Conservation (phyloP, 2,329 filamentous ascomycete genomes). For the Stenocarpella maydis region DNA sequence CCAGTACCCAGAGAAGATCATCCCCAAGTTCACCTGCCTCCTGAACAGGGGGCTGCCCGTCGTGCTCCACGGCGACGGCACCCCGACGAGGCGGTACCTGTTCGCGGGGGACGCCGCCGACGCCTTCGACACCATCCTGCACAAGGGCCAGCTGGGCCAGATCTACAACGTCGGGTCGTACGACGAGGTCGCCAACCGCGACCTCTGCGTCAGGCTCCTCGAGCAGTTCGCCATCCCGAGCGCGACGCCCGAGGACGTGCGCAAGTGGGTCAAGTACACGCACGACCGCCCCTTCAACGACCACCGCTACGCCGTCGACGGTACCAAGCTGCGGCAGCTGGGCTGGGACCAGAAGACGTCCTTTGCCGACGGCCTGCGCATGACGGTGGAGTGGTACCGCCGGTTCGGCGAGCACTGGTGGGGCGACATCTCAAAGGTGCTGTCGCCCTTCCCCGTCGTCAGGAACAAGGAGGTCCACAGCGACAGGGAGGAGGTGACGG, state of each 20-base stretch:
- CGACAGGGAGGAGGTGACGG: constrained; percentile 53
- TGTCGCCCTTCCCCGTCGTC: constrained; percentile 73
- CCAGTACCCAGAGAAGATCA: constrained; percentile 86
- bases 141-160: constrained; percentile 77
- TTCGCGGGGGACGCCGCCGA: constrained; percentile 83
- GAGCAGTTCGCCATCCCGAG: constrained; percentile 66
- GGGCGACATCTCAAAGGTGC: constrained; percentile 74
- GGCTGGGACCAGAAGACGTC: constrained; percentile 75
- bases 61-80: constrained; percentile 79
- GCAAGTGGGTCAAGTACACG: constrained; percentile 76
- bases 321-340: constrained; percentile 69
- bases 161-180: constrained; percentile 84
- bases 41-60: constrained; percentile 72
- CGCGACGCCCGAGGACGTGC: constrained; percentile 59
- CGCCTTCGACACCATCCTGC: constrained; percentile 84
- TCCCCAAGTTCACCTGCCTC: constrained; percentile 81
- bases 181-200: constrained; percentile 79
- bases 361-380: constrained; percentile 69
- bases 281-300: constrained; percentile 83
- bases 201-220: constrained; percentile 72
- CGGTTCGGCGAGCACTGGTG: constrained; percentile 74
- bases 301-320: constrained; percentile 75
- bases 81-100: constrained; percentile 77
- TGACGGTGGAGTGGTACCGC: constrained; percentile 76
- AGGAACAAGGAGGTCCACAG: constrained; percentile 62